These are phyloP conservation scores for Teunomyces gatunensis DNA, from an alignment of 805 yeast species.

Conservation along the genomic window DNA sequence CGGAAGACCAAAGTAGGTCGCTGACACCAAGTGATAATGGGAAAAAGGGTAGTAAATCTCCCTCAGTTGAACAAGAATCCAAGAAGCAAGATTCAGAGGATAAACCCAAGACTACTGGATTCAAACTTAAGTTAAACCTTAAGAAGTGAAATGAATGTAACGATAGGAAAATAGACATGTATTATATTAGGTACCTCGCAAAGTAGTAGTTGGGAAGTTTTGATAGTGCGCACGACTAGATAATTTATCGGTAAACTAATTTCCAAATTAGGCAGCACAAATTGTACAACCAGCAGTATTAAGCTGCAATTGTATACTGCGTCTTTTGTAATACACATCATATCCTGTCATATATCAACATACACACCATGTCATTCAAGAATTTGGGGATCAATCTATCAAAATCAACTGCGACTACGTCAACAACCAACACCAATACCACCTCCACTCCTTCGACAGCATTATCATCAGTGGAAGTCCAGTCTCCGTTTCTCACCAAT, in stretches of 20 bases:
- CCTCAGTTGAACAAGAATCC: constrained; percentile 5
- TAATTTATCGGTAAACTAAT: neutral
- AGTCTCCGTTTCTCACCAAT: constrained; percentile 18
- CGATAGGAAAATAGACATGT: constrained; percentile 7
- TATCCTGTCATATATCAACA: neutral
- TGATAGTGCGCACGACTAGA: constrained; percentile 1
- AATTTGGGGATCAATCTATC: constrained; percentile 33
- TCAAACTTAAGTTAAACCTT: constrained; percentile 15
- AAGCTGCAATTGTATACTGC: neutral
- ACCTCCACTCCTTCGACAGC: constrained; percentile 15
- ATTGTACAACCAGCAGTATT: neutral
- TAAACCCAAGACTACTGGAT: constrained; percentile 9
- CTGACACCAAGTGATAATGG: constrained; percentile 5
- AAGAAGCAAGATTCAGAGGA: constrained; percentile 9
- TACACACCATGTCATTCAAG: constrained; percentile 22
- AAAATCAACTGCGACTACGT: constrained; percentile 42
- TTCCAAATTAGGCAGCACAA: neutral
- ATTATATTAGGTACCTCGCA: neutral
- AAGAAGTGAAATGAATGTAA: constrained; percentile 9
- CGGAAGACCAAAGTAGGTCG: constrained; percentile 10
- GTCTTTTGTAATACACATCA: neutral
- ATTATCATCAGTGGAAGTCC: constrained; percentile 8
- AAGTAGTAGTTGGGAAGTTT: neutral
- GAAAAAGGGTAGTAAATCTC: neutral
- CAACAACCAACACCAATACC: constrained; percentile 36